Conservation (phyloP, 2,329 filamentous ascomycete genomes). For the Neonectria neomacrospora region DNA sequence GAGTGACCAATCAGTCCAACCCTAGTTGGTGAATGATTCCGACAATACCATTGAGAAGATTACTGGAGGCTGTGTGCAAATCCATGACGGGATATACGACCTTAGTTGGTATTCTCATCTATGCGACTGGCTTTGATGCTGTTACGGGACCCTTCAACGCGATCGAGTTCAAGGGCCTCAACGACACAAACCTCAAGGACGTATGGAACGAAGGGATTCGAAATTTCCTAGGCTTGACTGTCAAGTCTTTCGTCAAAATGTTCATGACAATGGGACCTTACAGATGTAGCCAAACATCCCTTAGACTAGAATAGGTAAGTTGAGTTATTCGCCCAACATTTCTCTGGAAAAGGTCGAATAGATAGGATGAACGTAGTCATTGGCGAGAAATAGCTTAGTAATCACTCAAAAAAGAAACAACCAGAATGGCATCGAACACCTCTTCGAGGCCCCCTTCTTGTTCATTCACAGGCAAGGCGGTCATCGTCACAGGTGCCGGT, state of each 20-base stretch:
- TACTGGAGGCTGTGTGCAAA: constrained; percentile 31
- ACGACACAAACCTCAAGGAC: constrained; percentile 49
- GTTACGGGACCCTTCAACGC: constrained; percentile 47
- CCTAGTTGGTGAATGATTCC: constrained; percentile 27
- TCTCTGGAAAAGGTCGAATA: neutral
- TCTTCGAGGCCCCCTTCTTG: constrained; percentile 28
- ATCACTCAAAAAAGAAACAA: neutral
- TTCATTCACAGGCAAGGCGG: constrained; percentile 49
- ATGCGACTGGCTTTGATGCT: constrained; percentile 38
- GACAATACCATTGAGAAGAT: constrained; percentile 33
- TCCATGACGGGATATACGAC: constrained; percentile 21
- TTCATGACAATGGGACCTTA: constrained; percentile 58
- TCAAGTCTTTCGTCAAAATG: constrained; percentile 60
- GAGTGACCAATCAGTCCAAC: constrained; percentile 28
- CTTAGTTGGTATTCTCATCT: constrained; percentile 39
- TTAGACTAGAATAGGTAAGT: neutral
- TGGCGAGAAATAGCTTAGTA: neutral
- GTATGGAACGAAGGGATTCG: constrained; percentile 51
- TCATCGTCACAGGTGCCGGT: constrained; percentile 72
- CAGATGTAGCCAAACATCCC: no score
- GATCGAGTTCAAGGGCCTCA: constrained; percentile 58
- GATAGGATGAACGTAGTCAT: neutral
- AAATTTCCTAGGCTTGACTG: constrained; percentile 56
- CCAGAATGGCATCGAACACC: constrained; percentile 21
- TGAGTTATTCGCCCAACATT: neutral